Conservation (phyloP, 78 protist genomes). For the Creolimax fragrantissima region DNA sequence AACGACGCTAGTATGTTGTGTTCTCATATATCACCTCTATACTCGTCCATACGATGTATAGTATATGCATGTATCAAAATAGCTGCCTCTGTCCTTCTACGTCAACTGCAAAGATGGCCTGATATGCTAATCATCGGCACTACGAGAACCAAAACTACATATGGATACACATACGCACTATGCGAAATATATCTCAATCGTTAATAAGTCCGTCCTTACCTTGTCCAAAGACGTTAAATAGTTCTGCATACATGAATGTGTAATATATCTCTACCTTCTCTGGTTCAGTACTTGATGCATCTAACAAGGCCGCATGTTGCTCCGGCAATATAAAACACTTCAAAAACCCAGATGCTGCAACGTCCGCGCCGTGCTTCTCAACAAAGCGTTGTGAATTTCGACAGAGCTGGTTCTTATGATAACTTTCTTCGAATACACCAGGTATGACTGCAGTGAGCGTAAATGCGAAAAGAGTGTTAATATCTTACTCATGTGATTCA, state of each 20-base stretch:
- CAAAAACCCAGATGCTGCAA: background rate
- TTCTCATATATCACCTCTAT: too few relatives aligned
- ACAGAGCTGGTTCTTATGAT: background rate
- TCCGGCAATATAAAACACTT: background rate
- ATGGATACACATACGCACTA: background rate
- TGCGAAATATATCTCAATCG: too few relatives aligned
- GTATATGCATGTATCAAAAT: too few relatives aligned
- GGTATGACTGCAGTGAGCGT: background rate
- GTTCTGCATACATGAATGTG: too few relatives aligned
- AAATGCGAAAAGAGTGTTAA: background rate
- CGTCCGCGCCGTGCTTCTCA: background rate
- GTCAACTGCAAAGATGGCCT: too few relatives aligned
- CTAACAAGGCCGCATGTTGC: background rate
- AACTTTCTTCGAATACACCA: background rate
- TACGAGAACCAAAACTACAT: background rate
- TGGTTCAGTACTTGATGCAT: background rate
- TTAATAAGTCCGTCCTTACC: too few relatives aligned
- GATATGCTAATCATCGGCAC: too few relatives aligned
- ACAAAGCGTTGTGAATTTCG: background rate
- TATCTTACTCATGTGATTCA: background rate
- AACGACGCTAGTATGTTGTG: too few relatives aligned
- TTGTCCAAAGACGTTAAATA: too few relatives aligned
- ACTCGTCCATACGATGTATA: too few relatives aligned
- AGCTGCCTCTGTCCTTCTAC: too few relatives aligned
- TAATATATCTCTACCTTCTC: too few relatives aligned